Evolutionary conservation across 2,329 filamentous ascomycete species (phyloP).

Genomic region (Torrubiella hemipterigena): DNA sequence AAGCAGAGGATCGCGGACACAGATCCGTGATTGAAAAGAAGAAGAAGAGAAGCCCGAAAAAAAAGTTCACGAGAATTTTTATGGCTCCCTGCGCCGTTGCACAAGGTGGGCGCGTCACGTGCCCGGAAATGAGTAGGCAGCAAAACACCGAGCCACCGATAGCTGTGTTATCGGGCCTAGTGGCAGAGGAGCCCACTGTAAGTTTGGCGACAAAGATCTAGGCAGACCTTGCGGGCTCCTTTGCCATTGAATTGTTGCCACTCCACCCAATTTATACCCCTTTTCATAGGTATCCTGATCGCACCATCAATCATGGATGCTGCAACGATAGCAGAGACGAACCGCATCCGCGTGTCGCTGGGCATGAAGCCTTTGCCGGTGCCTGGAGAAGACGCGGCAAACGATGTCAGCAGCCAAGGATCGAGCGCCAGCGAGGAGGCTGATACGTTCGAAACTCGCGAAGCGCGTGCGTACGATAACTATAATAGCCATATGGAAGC

Average conservation of each 20-base stretch:
- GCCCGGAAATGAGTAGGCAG: constrained; percentile 7
- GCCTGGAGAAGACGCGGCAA: constrained; percentile 43
- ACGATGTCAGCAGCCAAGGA: constrained; percentile 37
- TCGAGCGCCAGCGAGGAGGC: constrained; percentile 56
- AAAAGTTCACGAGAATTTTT: constrained; percentile 21
- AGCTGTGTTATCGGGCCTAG: background rate
- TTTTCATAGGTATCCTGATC: constrained; percentile 4
- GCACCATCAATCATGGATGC: constrained; percentile 48
- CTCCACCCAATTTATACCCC: background rate
- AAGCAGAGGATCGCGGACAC: constrained; percentile 69
- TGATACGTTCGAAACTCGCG: constrained; percentile 74
- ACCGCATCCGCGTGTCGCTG: constrained; percentile 79
- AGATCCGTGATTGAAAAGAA: constrained; percentile 53
- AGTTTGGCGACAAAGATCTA: constrained; percentile 1
- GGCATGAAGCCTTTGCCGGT: constrained; percentile 85
- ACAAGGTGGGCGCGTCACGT: constrained; percentile 6
- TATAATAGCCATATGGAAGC: constrained; percentile 54
- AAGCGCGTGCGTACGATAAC: constrained; percentile 63
- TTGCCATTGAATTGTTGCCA: constrained; percentile 3
- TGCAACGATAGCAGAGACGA: constrained; percentile 82
- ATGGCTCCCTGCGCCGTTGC: constrained; percentile 1
- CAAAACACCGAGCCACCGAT: constrained; percentile 2
- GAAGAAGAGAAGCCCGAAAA: constrained; percentile 19
- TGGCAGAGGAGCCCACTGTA: background rate
- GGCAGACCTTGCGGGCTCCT: too few relatives aligned